Evolutionary conservation across 2,329 filamentous ascomycete species (phyloP).

Genomic region (Didymella pinodella): DNA sequence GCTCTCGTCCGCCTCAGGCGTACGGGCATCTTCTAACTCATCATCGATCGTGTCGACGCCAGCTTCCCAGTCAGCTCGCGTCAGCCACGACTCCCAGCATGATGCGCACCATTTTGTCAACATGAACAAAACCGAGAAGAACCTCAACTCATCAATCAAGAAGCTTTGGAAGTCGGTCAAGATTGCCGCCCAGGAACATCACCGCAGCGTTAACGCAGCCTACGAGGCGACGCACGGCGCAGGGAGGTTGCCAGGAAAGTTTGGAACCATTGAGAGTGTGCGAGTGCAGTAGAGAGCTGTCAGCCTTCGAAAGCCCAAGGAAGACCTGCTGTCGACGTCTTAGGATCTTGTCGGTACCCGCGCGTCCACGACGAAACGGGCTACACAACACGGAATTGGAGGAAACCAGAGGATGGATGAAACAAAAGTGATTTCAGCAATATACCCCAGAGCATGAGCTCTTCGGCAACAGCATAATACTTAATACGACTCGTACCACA

Average conservation of each 20-base stretch:
- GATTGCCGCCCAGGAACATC: constrained; percentile 39
- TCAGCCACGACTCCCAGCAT: constrained; percentile 32
- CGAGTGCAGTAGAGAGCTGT: neutral
- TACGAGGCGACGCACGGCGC: constrained; percentile 37
- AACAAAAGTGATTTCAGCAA: neutral
- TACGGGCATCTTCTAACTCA: neutral
- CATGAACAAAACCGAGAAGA: constrained; percentile 29
- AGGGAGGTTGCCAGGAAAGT: constrained; percentile 7
- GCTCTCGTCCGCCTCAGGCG: constrained; percentile 20
- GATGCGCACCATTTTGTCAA: constrained; percentile 35
- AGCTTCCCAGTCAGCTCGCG: constrained; percentile 24
- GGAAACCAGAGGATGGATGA: too few species aligned
- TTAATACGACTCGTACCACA: neutral
- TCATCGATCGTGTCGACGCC: constrained; percentile 25
- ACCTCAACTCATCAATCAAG: constrained; percentile 35
- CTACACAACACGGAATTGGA: too few species aligned
- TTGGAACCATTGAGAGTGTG: neutral
- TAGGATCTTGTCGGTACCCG: too few species aligned
- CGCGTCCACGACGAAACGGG: too few species aligned
- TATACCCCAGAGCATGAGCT: constrained; percentile 1
- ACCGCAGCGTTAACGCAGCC: constrained; percentile 41
- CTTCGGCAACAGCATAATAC: neutral
- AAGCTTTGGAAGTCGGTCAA: constrained; percentile 43
- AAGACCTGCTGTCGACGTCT: too few species aligned
- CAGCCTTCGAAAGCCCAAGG: too few species aligned